These are phyloP conservation scores for Sordariomycetes sp. DNA, from an alignment of 2,329 filamentous ascomycete species.

Conservation along the genomic window DNA sequence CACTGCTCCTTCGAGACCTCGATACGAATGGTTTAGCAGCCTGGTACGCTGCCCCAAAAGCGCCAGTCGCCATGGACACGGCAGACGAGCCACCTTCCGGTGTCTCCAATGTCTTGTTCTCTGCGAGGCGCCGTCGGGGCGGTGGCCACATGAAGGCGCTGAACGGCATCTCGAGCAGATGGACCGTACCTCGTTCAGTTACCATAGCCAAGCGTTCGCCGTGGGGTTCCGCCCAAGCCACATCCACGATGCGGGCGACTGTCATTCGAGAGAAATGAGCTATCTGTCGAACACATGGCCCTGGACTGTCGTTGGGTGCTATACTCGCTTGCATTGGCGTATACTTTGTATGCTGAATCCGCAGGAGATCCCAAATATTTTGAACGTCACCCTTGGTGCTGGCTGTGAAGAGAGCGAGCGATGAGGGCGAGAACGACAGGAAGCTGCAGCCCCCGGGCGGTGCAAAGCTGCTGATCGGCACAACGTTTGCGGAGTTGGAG, in stretches of 20 bases:
- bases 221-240: conserved; percentile 74
- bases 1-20: conserved; percentile 42
- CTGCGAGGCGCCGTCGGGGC: conserved; percentile 41
- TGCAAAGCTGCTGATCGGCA: conserved; percentile 63
- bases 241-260: conserved; percentile 81
- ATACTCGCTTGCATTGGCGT: conserved; percentile 45
- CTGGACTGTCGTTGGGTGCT: conserved; percentile 32
- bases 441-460: conserved; percentile 71
- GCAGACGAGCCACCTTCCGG: conserved; percentile 43
- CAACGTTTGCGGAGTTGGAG: conserved; percentile 37
- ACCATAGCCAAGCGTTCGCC: conserved; percentile 81
- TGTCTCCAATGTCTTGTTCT: conserved; percentile 26
- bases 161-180: conserved; percentile 78
- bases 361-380: conserved; percentile 72
- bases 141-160: conserved; percentile 85
- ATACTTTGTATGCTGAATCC: conserved; percentile 52
- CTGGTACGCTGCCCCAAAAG: conserved; percentile 61
- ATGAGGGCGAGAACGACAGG: conserved; percentile 67
- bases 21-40: conserved; percentile 53
- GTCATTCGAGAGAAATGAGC: conserved; percentile 88
- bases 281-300: conserved; percentile 67
- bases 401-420: conserved; percentile 66
- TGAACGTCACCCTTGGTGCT: conserved; percentile 79
- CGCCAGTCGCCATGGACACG: conserved; percentile 61
- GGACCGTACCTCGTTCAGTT: conserved; percentile 90